Percentiles rank a stretch among this genome's conserved stretches.
Evolutionary conservation across 305 asterid genomes (phyloP).

Genomic region (Striga hermonthica): DNA sequence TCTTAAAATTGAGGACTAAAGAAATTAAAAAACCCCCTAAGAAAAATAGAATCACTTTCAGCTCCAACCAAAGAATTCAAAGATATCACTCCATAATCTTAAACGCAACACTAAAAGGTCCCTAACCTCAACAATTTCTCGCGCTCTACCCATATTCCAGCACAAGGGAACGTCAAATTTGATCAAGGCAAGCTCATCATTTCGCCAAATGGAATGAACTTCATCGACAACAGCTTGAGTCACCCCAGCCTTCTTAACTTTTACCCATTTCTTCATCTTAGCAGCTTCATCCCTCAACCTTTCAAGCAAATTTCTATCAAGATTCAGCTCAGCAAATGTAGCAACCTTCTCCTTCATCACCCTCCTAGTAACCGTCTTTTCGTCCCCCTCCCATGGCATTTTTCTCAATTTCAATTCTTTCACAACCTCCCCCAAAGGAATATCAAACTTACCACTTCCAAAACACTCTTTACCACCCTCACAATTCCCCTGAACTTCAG

Average conservation of each 20-base stretch:
- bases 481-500: conserved; percentile 30
- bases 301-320: conserved; percentile 62
- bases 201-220: conserved; percentile 60
- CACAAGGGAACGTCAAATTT: conserved; percentile 83
- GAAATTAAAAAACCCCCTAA: too few species aligned
- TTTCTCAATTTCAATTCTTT: conserved; percentile 42
- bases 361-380: conserved; percentile 43
- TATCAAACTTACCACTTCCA: conserved; percentile 39
- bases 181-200: conserved; percentile 77
- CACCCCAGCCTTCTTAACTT: conserved; percentile 91
- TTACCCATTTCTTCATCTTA: conserved; percentile 68
- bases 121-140: conserved; percentile 77
- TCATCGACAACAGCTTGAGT: conserved; percentile 71
- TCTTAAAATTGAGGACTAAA: too few species aligned
- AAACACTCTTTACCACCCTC: conserved; percentile 26
- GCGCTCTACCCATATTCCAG: conserved; percentile 81
- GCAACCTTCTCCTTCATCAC: conserved; percentile 46
- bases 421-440: conserved; percentile 36
- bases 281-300: conserved; percentile 72
- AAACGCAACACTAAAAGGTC: too few species aligned
- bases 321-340: conserved; percentile 51
- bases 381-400: conserved; percentile 77
- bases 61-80: neutral
- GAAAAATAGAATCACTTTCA: neutral
- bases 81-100: neutral